Evolutionary conservation across 2,329 filamentous ascomycete genomes (phyloP).

Genomic region (Aureobasidium sp.): DNA sequence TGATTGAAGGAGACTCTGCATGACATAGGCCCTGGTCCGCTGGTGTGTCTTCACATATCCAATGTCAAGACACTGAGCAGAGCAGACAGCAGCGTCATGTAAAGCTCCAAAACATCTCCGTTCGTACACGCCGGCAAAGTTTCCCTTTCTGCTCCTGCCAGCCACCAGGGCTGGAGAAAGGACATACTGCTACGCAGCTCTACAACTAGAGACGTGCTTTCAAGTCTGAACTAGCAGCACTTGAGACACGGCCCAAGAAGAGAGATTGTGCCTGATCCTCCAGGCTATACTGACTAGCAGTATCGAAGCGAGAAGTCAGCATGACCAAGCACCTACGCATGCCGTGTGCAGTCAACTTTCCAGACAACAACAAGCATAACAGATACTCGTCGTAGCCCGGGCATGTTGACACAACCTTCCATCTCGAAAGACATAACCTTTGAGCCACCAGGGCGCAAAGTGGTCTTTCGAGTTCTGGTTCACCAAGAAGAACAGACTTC

Average conservation of each 20-base stretch:
- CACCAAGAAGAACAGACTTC: background rate
- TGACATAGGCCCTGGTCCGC: background rate
- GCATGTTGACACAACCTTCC: background rate
- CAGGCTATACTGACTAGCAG: background rate
- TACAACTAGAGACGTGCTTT: background rate
- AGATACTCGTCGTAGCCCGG: background rate
- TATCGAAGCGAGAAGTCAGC: background rate
- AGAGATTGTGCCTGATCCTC: background rate
- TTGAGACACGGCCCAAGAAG: background rate
- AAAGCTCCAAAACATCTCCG: background rate
- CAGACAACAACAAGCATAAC: background rate
- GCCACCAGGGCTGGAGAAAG: slow-evolving; percentile 2
- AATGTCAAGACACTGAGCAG: background rate
- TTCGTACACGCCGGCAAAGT: background rate
- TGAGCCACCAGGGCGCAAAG: background rate
- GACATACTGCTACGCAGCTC: background rate
- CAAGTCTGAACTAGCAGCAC: slow-evolving; percentile 2
- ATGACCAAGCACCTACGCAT: background rate
- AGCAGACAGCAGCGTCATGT: background rate
- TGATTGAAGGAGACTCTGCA: background rate
- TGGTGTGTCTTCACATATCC: background rate
- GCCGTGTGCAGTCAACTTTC: background rate
- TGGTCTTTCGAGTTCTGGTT: background rate
- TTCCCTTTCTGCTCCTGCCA: background rate
- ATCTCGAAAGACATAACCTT: background rate